Base-by-base conservation (phyloP, 2,329 filamentous ascomycete species). In the Plenodomus tracheiphilus region DNA sequence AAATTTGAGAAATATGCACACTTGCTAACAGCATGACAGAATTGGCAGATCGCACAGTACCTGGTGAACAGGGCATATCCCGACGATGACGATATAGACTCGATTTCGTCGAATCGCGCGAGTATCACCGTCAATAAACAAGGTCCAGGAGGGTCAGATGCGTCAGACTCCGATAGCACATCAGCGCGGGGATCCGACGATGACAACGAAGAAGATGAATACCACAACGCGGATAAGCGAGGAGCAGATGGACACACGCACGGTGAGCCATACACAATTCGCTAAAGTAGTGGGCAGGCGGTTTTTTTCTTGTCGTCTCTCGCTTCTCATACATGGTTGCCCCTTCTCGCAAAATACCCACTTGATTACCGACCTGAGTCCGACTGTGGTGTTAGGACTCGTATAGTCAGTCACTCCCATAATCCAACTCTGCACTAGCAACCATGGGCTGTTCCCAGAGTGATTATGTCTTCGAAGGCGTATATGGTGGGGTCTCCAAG, bases 31-130 rank as follows among this genome's bases (percentile, higher is more conserved):
- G 17, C 13, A 13, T 9, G 28, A n/a, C 39, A 56, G 53, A 20
- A 46, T 1, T 56, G 55, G 55, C 47, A 58, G 34, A 49, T 56
- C 20, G 38, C 21, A 16, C 53, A 54, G 42, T 58, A 48, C 36
- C 39, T 54, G 37, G 50, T 54, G 41, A 52, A 46, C 32, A 47
- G 47, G 15, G 37, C 49, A 17, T 54, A 56, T 43, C 43, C 55
- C n/a, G 53, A 56, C 22, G 49, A 47, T 5, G 34, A 41, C 5
- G 35, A n/a, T 17, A 20, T 35, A 8, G 32, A 41, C 15, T 55
- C 49, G 8, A 39, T 49, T 37, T 41, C 38, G 15, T 35, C 41
- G 16, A 47, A 43, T 18, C 39, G 45, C 19, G 16, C 44, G 19
- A 48, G 43, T 17, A 39, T 48, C 13, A 34, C 49, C 15, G n/a